Percentiles rank a stretch among this genome's conserved stretches.
phyloP scores from a whole-genome alignment of 306 rosid genomes.

The Malus sieversii region DNA sequence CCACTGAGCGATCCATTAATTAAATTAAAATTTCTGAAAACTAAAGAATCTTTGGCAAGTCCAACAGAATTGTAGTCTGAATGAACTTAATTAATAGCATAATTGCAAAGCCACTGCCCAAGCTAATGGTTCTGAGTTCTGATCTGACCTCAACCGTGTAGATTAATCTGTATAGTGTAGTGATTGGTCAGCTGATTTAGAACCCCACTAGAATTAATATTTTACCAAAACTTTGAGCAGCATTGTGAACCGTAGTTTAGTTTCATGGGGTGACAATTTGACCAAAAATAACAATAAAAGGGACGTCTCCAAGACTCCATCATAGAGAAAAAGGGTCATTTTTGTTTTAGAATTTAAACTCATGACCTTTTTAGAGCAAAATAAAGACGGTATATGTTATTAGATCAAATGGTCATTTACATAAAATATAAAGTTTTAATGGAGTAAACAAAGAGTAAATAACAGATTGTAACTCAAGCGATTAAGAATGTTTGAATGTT shows the following conservation, averaged over 20 bases:
- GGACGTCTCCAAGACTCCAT: neutral
- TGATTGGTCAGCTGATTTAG: neutral
- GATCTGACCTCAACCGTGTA: neutral
- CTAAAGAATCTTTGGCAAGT: neutral
- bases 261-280: neutral
- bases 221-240: neutral
- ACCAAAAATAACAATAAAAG: neutral
- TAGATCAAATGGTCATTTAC: too few species aligned
- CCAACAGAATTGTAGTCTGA: neutral
- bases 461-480: too few species aligned
- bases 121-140: slow-evolving; percentile 1
- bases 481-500: too few species aligned
- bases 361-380: too few species aligned
- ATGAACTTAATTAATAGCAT: neutral
- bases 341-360: neutral
- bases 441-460: too few species aligned
- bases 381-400: too few species aligned
- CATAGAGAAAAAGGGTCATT: neutral
- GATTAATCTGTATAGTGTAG: neutral
- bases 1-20: neutral
- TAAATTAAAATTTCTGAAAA: neutral
- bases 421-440: too few species aligned
- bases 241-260: neutral
- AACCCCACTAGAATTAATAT: neutral
- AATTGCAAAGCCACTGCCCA: neutral